A percentile compares a stretch with the other conserved stretches of the same genome.
Conservation (phyloP, 352 stramenopile species). For the Phytopythium litorale region DNA sequence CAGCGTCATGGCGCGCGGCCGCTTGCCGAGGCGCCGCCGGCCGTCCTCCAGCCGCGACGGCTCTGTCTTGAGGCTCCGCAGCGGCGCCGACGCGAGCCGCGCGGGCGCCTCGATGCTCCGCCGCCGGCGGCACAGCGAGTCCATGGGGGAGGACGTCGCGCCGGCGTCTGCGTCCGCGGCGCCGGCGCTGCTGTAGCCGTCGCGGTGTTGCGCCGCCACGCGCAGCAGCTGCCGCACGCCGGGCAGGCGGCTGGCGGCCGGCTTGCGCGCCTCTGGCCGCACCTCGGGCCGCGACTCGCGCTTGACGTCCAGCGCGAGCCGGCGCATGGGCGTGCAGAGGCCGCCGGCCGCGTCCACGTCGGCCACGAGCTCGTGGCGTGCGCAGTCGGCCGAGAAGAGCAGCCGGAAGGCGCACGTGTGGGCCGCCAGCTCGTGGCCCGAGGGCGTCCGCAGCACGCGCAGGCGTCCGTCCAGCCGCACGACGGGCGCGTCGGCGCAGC, state of each 20-base stretch:
- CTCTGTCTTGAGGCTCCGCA: neutral
- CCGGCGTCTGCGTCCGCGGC: neutral
- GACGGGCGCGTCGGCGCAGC: neutral
- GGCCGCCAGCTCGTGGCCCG: neutral
- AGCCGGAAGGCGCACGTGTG: conserved; percentile 2
- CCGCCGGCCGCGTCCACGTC: neutral
- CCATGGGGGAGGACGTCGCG: neutral
- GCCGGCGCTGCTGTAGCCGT: conserved; percentile 6
- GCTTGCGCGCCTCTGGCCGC: neutral
- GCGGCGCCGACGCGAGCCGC: neutral
- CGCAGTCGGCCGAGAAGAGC: conserved; percentile 5
- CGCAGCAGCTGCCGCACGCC: conserved; percentile 4
- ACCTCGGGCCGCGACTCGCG: no score
- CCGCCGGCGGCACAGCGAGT: neutral
- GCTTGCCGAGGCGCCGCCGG: conserved; percentile 1
- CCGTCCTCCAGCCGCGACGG: neutral
- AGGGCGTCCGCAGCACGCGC: neutral
- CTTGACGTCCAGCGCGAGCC: neutral
- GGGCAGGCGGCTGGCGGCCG: neutral
- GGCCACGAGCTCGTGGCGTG: neutral
- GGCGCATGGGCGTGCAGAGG: neutral
- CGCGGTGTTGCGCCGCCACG: neutral
- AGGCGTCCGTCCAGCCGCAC: neutral
- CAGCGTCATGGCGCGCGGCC: conserved; percentile 18
- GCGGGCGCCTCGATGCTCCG: neutral